A percentile compares a stretch with the other conserved stretches of the same genome.
Evolutionary conservation across 2,329 filamentous ascomycete species (phyloP).

Genomic region (Teratosphaeria pseudoeucalypti): DNA sequence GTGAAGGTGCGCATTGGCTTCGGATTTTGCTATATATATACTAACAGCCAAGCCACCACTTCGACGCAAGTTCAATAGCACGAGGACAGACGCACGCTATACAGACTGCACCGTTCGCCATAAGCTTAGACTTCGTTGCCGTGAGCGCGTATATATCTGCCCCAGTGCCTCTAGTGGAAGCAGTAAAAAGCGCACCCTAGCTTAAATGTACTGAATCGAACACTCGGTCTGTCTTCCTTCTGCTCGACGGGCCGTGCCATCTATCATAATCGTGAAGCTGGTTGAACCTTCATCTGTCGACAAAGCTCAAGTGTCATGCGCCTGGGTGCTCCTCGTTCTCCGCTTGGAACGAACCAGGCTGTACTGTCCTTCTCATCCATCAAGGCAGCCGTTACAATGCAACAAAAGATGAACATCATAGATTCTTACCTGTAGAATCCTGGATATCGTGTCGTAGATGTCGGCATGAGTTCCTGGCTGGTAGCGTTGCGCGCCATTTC

Average conservation of each 20-base stretch:
- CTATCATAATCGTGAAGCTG: background rate
- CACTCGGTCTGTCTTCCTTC: background rate
- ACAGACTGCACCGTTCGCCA: background rate
- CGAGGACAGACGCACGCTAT: background rate
- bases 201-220: background rate
- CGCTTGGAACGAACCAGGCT: background rate
- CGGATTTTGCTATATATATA: no score
- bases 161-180: background rate
- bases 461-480: background rate
- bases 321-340: background rate
- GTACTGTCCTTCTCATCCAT: background rate
- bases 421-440: background rate
- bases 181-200: background rate
- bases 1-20: background rate
- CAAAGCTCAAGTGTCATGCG: background rate
- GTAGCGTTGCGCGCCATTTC: background rate
- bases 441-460: background rate
- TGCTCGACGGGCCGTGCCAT: background rate
- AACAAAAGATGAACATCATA: background rate
- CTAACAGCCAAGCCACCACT: no score
- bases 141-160: background rate
- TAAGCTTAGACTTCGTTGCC: background rate
- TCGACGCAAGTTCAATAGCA: background rate
- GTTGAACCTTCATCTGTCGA: background rate
- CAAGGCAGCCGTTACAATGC: background rate